phyloP scores from a whole-genome alignment of 169 alveolate species.

The Eimeria acervulina region DNA sequence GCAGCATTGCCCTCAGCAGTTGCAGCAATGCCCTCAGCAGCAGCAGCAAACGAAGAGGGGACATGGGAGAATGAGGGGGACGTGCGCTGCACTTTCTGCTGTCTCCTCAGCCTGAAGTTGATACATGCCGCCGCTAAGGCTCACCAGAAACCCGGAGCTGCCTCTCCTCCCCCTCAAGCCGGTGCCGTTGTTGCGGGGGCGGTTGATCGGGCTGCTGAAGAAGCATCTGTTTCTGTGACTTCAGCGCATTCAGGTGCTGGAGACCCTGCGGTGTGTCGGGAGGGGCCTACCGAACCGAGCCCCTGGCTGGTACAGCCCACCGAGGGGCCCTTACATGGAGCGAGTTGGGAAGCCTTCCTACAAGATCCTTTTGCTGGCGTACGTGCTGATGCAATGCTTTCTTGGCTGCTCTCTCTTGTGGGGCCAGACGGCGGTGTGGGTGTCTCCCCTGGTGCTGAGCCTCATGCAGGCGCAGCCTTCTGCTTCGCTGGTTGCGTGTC shows the following conservation, averaged over 20 bases:
- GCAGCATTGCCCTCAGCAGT: not conserved
- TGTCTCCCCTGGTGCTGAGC: slow-evolving; percentile 85
- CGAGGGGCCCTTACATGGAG: not conserved
- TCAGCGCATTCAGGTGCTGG: not conserved
- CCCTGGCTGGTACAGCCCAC: not conserved
- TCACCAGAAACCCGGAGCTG: not conserved
- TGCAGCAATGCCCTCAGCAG: not conserved
- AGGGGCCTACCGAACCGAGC: not conserved
- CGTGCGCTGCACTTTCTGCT: slow-evolving; percentile 70
- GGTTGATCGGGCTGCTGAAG: not conserved
- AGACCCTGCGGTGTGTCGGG: not conserved
- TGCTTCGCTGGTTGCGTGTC: slow-evolving; percentile 85
- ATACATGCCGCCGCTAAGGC: slow-evolving; percentile 65
- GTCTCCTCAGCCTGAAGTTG: slow-evolving; percentile 75
- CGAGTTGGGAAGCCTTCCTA: slow-evolving; percentile 32
- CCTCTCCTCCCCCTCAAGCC: not conserved
- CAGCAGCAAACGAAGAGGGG: not conserved
- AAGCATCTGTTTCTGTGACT: not conserved
- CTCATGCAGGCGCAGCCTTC: slow-evolving; percentile 87
- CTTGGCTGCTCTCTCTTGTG: slow-evolving; percentile 67
- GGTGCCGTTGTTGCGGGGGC: not conserved
- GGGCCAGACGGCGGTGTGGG: slow-evolving; percentile 86
- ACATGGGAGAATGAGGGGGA: slow-evolving; percentile 65
- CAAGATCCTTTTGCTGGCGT: slow-evolving; percentile 68
- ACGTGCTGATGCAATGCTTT: slow-evolving; percentile 30